phyloP scores from a whole-genome alignment of 1,284 basidiomycete genomes.

The Phylloboletellus chloephorus region DNA sequence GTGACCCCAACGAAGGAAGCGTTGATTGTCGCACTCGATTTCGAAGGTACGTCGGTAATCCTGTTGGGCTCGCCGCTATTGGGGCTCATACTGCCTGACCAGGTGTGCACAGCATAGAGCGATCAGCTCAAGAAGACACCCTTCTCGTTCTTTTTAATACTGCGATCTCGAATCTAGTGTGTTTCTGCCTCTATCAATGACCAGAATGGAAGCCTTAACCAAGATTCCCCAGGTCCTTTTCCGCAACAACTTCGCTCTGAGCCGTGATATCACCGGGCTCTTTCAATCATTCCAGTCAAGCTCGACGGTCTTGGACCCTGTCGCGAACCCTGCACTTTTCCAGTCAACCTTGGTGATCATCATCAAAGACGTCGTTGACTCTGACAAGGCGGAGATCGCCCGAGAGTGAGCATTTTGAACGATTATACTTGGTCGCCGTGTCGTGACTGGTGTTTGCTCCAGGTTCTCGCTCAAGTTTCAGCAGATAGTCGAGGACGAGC shows the following conservation, averaged over 20 bases:
- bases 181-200: slow-evolving; percentile 4
- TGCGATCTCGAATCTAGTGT: slow-evolving; percentile 56
- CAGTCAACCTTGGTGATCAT: slow-evolving; percentile 55
- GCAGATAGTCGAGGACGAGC: slow-evolving; percentile 52
- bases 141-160: slow-evolving; percentile 59
- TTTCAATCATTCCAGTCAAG: slow-evolving; percentile 64
- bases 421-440: not conserved
- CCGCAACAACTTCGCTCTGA: slow-evolving; percentile 59
- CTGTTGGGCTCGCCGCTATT: no score
- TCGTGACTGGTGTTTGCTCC: not conserved
- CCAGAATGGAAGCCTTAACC: not conserved
- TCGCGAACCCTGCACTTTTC: slow-evolving; percentile 53
- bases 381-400: slow-evolving; percentile 49
- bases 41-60: slow-evolving; percentile 42
- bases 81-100: not conserved
- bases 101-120: slow-evolving; percentile 60
- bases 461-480: slow-evolving; percentile 53
- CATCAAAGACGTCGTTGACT: slow-evolving; percentile 61
- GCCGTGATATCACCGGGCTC: slow-evolving; percentile 51
- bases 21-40: slow-evolving; percentile 56
- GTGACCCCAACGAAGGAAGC: slow-evolving; percentile 52
- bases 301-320: slow-evolving; percentile 52
- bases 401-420: slow-evolving; percentile 39
- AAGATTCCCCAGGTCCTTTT: slow-evolving; percentile 48
- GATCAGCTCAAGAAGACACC: slow-evolving; percentile 57